Conservation (phyloP, 352 stramenopile species). For the Peronosclerospora sorghi region DNA sequence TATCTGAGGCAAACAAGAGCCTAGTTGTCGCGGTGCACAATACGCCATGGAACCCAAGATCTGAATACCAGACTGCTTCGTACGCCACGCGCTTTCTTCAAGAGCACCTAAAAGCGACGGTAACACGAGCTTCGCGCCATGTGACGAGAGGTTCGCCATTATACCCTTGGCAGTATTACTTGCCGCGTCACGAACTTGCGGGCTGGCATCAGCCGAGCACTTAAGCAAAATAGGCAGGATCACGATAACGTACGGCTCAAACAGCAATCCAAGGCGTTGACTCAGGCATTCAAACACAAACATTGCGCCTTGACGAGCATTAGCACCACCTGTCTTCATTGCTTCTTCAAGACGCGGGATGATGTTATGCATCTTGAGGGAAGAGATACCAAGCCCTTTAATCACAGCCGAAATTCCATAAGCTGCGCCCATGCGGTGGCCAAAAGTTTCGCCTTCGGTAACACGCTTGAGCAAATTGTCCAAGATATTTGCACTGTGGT, state of each 20-base stretch:
- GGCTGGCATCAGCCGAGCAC: constrained; percentile 93
- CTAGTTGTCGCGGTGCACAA: constrained; percentile 97
- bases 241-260: constrained; percentile 97
- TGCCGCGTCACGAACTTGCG: constrained; percentile 93
- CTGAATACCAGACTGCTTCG: constrained; percentile 98
- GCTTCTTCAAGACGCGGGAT: constrained; percentile 85
- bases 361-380: constrained; percentile 96
- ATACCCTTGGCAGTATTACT: constrained; percentile 92
- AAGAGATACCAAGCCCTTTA: constrained; percentile 97
- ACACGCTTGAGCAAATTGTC: constrained; percentile 61
- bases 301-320: constrained; percentile 88
- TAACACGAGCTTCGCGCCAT: constrained; percentile 98
- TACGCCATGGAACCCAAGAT: constrained; percentile 95
- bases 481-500: constrained; percentile 64
- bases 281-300: constrained; percentile 97
- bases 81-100: constrained; percentile 91
- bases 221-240: constrained; percentile 98
- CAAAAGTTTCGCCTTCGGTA: constrained; percentile 71
- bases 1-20: constrained; percentile 95
- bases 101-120: constrained; percentile 94
- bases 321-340: constrained; percentile 66
- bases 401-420: constrained; percentile 97
- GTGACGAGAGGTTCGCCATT: constrained; percentile 97
- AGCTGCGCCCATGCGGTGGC: constrained; percentile 88
- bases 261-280: constrained; percentile 92